Conservation (phyloP, 306 rosid species). For the Gleditsia sinensis region DNA sequence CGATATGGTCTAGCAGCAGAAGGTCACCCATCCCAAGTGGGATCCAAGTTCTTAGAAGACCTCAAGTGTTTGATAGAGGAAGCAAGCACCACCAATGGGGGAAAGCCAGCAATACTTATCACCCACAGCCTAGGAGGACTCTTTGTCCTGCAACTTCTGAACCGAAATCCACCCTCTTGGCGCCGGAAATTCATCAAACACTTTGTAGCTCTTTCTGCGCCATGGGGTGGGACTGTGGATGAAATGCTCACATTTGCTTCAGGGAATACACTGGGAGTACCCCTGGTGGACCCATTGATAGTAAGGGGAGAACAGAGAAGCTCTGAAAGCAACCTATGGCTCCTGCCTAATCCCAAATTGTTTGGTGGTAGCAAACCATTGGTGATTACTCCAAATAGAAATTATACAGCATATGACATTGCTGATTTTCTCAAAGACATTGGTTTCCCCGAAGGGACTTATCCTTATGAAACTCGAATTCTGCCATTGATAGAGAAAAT, state of each 20-base stretch:
- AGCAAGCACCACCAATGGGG: slow-evolving; percentile 68
- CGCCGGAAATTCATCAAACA: slow-evolving; percentile 64
- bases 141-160: slow-evolving; percentile 70
- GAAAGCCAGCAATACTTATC: slow-evolving; percentile 71
- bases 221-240: slow-evolving; percentile 87
- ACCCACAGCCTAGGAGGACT: slow-evolving; percentile 88
- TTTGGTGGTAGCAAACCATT: slow-evolving; percentile 47
- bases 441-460: slow-evolving; percentile 64
- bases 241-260: slow-evolving; percentile 85
- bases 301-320: slow-evolving; percentile 83
- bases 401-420: slow-evolving; percentile 60
- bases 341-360: slow-evolving; percentile 71
- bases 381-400: slow-evolving; percentile 50
- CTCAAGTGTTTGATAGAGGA: slow-evolving; percentile 66
- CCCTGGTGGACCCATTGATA: slow-evolving; percentile 70
- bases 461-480: slow-evolving; percentile 63
- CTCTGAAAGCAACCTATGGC: slow-evolving; percentile 87
- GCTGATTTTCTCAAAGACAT: slow-evolving; percentile 65
- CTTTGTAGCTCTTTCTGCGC: slow-evolving; percentile 71
- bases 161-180: slow-evolving; percentile 68
- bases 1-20: slow-evolving; percentile 82
- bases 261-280: slow-evolving; percentile 76
- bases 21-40: slow-evolving; percentile 70
- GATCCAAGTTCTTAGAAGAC: slow-evolving; percentile 75
- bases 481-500: slow-evolving; percentile 49